These are phyloP conservation scores for Stevia rebaudiana DNA, from an alignment of 140 eudicot genomes.

Conservation along the genomic window DNA sequence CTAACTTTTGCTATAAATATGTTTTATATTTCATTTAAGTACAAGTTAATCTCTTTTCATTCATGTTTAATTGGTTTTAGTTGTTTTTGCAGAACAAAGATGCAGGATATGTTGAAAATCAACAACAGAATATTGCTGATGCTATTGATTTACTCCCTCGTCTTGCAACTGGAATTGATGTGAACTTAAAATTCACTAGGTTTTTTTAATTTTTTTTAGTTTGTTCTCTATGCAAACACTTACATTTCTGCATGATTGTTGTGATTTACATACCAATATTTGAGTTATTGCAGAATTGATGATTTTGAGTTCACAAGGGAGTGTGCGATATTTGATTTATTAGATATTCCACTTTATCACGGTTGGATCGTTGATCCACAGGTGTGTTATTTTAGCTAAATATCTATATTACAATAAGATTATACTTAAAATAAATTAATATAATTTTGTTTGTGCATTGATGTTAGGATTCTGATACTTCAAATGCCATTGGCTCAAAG, in stretches of 20 bases:
- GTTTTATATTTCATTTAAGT: not conserved
- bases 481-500: conserved; percentile 72
- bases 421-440: conserved; percentile 3
- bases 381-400: conserved; percentile 37
- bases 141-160: conserved; percentile 91
- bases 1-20: not conserved
- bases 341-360: conserved; percentile 85
- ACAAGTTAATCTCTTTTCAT: not conserved
- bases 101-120: conserved; percentile 77
- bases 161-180: conserved; percentile 90
- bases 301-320: conserved; percentile 89
- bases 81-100: conserved; percentile 60
- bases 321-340: conserved; percentile 77
- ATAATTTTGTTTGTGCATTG: conserved; percentile 18
- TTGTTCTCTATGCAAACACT: not conserved
- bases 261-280: not conserved
- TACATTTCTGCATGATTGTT: not conserved
- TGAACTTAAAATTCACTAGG: conserved; percentile 75
- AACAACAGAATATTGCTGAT: conserved; percentile 78
- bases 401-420: not conserved
- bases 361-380: conserved; percentile 98
- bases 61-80: not conserved
- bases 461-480: conserved; percentile 66
- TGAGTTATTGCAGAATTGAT: conserved; percentile 13
- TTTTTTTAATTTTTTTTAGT: conserved; percentile 13